phyloP scores from a whole-genome alignment of 768 basidiomycete species.

The Coprinellus micaceus region DNA sequence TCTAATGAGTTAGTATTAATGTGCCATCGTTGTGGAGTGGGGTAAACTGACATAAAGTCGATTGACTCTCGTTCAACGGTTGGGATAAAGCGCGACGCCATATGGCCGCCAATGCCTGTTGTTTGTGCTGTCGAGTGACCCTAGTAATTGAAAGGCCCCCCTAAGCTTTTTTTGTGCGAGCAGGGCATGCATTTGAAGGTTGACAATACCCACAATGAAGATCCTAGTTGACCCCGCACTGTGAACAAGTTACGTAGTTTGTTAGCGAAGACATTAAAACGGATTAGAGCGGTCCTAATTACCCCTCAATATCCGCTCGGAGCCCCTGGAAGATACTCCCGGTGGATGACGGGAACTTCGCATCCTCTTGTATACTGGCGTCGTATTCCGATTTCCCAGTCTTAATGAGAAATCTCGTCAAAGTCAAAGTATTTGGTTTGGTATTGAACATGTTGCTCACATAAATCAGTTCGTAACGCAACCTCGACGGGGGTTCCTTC shows the following conservation, averaged over 20 bases:
- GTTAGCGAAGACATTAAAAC: neutral
- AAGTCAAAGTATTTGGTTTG: no score
- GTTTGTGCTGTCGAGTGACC: constrained; percentile 92
- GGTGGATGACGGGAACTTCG: constrained; percentile 50
- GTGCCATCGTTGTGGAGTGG: neutral
- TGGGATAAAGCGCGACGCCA: constrained; percentile 84
- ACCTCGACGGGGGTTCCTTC: constrained; percentile 79
- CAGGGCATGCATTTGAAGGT: no score
- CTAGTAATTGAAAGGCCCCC: no score
- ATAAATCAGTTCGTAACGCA: constrained; percentile 84
- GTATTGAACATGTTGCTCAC: constrained; percentile 34
- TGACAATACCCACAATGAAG: constrained; percentile 84
- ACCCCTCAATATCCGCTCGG: constrained; percentile 84
- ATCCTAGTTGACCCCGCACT: constrained; percentile 69
- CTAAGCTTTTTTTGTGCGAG: no score
- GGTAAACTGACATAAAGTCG: constrained; percentile 68
- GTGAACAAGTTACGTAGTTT: neutral
- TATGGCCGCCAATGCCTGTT: constrained; percentile 68
- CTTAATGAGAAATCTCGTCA: constrained; percentile 29
- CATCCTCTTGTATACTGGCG: constrained; percentile 65
- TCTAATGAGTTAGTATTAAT: neutral
- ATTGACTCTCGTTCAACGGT: constrained; percentile 95
- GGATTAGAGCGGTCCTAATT: constrained; percentile 15
- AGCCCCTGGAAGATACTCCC: constrained; percentile 87
- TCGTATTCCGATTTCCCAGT: constrained; percentile 83